phyloP scores from a whole-genome alignment of 495 filamentous ascomycete species.

The Neurospora sp. region DNA sequence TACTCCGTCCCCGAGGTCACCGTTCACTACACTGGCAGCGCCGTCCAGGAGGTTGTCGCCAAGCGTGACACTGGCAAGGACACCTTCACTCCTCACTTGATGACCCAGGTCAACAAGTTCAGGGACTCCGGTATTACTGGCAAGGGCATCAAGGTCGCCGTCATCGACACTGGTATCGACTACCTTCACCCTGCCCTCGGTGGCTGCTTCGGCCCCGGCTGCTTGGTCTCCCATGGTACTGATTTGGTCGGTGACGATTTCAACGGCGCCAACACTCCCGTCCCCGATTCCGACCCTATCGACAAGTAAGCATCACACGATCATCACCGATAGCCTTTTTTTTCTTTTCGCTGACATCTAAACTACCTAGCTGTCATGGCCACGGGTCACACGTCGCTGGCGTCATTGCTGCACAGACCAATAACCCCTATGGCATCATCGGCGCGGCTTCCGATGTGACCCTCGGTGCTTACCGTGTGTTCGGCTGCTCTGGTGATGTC shows the following conservation, averaged over 20 bases:
- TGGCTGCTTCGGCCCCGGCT: constrained; percentile 45
- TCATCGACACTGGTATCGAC: constrained; percentile 44
- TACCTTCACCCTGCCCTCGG: constrained; percentile 49
- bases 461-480: constrained; percentile 45
- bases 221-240: constrained; percentile 42
- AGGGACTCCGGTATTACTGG: constrained; percentile 32
- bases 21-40: constrained; percentile 33
- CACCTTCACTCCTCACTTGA: constrained; percentile 33
- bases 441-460: constrained; percentile 46
- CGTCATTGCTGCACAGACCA: constrained; percentile 44
- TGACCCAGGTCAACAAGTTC: constrained; percentile 42
- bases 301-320: constrained; percentile 12
- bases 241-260: constrained; percentile 46
- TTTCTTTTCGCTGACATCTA: no score
- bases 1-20: constrained; percentile 34
- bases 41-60: constrained; percentile 15
- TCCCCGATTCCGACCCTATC: constrained; percentile 36
- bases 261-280: constrained; percentile 29
- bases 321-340: no score
- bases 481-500: constrained; percentile 38
- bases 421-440: constrained; percentile 39
- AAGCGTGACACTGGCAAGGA: constrained; percentile 26
- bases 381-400: constrained; percentile 43
- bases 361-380: constrained; percentile 21
- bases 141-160: constrained; percentile 37